Evolutionary conservation across 1,284 basidiomycete genomes (phyloP), one percentile per base, ranked within the genome.

Genomic region (Ceratobasidium sp.): DNA sequence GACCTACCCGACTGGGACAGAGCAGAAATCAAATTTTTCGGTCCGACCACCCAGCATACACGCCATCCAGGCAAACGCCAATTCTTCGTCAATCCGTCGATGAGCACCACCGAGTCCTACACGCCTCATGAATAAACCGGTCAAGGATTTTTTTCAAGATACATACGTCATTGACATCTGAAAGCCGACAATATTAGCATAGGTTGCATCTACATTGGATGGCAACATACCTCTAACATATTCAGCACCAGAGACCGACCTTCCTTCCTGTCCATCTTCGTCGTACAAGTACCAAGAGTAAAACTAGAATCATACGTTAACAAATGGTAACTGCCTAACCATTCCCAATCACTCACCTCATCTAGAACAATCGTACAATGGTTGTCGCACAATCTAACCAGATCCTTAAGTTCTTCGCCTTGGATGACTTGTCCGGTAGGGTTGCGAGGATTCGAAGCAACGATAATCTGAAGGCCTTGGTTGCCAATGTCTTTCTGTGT

Each of bases 31-130:
- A 96, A 79, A 76, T 91, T 90, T 80, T 90, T 93, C n/a, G 94
- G 94, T 0, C 93, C 96, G n/a, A 97, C 79, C 17, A 97, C 94
- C 95, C 95, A 98, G 81, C 94, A 96, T 38, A 95, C 83, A 75
- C 95, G 87, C 93, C 93, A 96, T 25, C 94, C 94, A 10, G 94
- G 93, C 54, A 94, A 87, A 76, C 92, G 89, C 90, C 90, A 93
- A 78, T 92, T 92, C 90, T 97, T 96, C 13, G 95, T 97, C 58
- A 98, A 83, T 27, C 95, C 95, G 75, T 96, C 93, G 73, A 98
- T 90, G 73, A 98, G 86, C 50, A 97, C 82, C 27, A 93, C 84
- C 0, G 92, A 83, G 74, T 94, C 91, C 84, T 87, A 60, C 7
- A n/a, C 35, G n/a, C 15, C 27, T 15, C 12, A 43, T 56, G 38